Conservation (phyloP, 202 grass and related monocot species). For the Cymbopogon flexuosus region DNA sequence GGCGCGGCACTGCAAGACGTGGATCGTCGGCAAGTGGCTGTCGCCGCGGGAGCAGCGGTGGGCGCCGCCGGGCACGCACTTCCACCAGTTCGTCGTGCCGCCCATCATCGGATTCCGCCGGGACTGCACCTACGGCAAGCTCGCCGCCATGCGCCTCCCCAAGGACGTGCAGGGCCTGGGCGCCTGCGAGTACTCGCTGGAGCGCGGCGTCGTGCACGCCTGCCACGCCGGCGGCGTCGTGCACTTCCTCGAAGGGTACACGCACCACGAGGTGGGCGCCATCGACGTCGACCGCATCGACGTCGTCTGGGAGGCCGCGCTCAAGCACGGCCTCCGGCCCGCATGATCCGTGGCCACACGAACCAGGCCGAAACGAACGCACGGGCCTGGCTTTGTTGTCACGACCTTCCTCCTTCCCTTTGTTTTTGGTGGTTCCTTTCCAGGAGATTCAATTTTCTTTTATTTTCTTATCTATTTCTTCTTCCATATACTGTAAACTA, state of each 20-base stretch:
- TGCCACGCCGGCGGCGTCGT: constrained; percentile 69
- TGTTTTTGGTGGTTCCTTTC: background rate
- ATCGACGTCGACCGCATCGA: constrained; percentile 73
- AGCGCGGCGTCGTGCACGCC: constrained; percentile 55
- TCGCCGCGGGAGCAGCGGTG: constrained; percentile 44
- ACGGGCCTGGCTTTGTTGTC: background rate
- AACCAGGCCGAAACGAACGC: background rate
- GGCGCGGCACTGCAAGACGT: constrained; percentile 55
- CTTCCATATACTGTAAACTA: background rate
- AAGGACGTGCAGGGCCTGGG: constrained; percentile 48
- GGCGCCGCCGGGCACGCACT: constrained; percentile 68
- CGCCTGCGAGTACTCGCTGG: constrained; percentile 67
- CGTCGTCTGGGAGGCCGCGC: constrained; percentile 59
- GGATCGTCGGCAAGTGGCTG: constrained; percentile 79
- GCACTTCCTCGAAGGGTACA: constrained; percentile 58
- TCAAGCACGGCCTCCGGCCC: constrained; percentile 53
- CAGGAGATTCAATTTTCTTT: background rate
- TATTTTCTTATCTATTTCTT: background rate
- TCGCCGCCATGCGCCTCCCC: constrained; percentile 72
- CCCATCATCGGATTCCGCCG: constrained; percentile 56
- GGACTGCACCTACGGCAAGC: constrained; percentile 66
- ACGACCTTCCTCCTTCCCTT: background rate
- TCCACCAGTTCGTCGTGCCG: constrained; percentile 83
- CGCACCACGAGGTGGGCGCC: constrained; percentile 61
- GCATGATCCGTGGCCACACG: background rate